A percentile compares a stretch with the other conserved stretches of the same genome.
These are phyloP conservation scores for Populus alba DNA, from an alignment of 345 rosid genomes.

Conservation along the genomic window DNA sequence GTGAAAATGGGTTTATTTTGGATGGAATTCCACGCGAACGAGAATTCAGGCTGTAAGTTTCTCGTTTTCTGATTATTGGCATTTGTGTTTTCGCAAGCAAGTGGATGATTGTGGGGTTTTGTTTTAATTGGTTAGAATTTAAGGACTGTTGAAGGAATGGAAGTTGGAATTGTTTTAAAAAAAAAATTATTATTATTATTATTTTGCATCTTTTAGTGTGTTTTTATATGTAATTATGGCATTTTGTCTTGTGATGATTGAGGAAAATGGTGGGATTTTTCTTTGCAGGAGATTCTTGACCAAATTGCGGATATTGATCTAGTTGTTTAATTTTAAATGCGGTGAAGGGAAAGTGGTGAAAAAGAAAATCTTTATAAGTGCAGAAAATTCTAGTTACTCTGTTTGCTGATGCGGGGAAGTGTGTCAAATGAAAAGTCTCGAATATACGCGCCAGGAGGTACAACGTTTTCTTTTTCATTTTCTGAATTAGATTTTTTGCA, in stretches of 20 bases:
- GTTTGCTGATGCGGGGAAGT: slow-evolving; percentile 36
- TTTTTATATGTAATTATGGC: not conserved
- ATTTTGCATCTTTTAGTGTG: not conserved
- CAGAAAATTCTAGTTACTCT: slow-evolving; percentile 30
- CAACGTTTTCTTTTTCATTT: not conserved
- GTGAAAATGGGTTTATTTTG: slow-evolving; percentile 90
- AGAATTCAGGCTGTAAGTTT: slow-evolving; percentile 57
- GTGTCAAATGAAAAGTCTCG: slow-evolving; percentile 45
- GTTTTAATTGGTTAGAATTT: not conserved
- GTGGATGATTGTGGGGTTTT: not conserved
- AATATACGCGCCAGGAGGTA: slow-evolving; percentile 62
- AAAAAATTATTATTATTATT: too few relatives aligned
- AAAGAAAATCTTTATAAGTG: slow-evolving; percentile 20
- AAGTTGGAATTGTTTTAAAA: not conserved
- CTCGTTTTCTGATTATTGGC: not conserved
- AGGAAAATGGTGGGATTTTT: not conserved
- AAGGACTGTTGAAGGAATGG: not conserved
- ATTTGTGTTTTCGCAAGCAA: not conserved
- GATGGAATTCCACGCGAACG: slow-evolving; percentile 92
- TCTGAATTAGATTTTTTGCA: not conserved
- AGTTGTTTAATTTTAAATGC: slow-evolving; percentile 75
- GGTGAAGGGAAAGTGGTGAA: slow-evolving; percentile 40
- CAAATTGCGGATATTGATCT: slow-evolving; percentile 76
- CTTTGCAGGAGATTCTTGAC: slow-evolving; percentile 83
- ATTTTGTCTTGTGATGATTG: not conserved